Evolutionary conservation across 2,329 filamentous ascomycete genomes (phyloP).

Genomic region (Botrytis squamosa): DNA sequence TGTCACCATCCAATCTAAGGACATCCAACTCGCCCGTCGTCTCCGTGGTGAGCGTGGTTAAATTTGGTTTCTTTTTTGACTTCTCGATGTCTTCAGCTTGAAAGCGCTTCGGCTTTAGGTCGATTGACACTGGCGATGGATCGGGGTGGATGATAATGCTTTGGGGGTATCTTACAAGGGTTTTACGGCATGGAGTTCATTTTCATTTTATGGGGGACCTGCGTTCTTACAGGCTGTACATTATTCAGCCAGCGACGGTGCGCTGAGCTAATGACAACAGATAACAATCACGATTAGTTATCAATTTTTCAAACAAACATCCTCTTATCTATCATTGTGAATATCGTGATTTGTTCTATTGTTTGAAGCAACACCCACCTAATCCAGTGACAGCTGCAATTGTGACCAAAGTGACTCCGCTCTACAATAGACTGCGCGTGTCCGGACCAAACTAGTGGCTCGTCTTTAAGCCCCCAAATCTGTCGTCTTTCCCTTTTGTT

Average conservation of each 20-base stretch:
- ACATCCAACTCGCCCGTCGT: slow-evolving; percentile 93
- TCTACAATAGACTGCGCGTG: neutral
- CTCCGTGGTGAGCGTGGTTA: slow-evolving; percentile 93
- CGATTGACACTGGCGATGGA: slow-evolving; percentile 18
- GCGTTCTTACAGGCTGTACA: slow-evolving; percentile 33
- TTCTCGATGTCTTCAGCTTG: slow-evolving; percentile 25
- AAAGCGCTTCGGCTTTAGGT: slow-evolving; percentile 23
- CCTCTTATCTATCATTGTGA: neutral
- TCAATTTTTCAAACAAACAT: slow-evolving; percentile 24
- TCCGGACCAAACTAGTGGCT: neutral
- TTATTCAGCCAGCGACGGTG: slow-evolving; percentile 36
- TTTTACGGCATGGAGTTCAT: slow-evolving; percentile 35
- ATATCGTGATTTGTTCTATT: neutral
- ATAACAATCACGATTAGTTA: slow-evolving; percentile 28
- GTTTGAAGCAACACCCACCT: no score
- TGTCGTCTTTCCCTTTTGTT: neutral
- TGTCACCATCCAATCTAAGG: slow-evolving; percentile 83
- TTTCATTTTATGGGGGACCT: slow-evolving; percentile 24
- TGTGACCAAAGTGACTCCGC: no score
- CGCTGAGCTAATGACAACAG: slow-evolving; percentile 32
- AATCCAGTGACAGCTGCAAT: no score
- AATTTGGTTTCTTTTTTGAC: slow-evolving; percentile 38
- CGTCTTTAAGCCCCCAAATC: neutral
- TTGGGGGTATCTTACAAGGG: slow-evolving; percentile 31
- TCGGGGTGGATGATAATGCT: slow-evolving; percentile 33